phyloP scores from a whole-genome alignment of 2,329 filamentous ascomycete species.

The Pyrenochaeta sp. region DNA sequence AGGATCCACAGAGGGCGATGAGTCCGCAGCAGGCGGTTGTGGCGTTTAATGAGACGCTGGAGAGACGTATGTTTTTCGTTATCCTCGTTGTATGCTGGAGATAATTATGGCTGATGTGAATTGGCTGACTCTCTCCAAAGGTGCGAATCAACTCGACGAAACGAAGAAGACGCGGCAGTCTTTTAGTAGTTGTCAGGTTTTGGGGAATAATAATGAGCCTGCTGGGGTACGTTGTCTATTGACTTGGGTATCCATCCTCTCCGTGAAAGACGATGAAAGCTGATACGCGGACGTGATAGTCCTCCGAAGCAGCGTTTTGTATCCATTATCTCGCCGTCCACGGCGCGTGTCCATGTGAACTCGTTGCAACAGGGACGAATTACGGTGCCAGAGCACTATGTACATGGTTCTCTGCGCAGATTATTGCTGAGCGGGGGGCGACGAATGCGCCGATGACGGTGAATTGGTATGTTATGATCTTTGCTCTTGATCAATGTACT shows the following conservation, averaged over 20 bases:
- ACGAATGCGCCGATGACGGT: slow-evolving; percentile 1
- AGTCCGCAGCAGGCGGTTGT: slow-evolving; percentile 5
- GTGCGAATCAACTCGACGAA: background rate
- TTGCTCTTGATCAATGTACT: no score
- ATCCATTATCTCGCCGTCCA: slow-evolving; percentile 3
- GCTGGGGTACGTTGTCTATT: background rate
- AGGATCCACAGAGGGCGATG: slow-evolving; percentile 3
- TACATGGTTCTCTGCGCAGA: background rate
- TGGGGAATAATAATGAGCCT: background rate
- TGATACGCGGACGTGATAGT: background rate
- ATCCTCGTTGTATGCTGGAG: background rate
- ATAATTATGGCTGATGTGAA: background rate
- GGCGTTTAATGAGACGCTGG: background rate
- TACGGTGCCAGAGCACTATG: background rate
- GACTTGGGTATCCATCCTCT: background rate
- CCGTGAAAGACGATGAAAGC: background rate
- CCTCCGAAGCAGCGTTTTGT: slow-evolving; percentile 1
- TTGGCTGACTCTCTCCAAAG: no score
- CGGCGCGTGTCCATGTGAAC: background rate
- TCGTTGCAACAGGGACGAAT: background rate
- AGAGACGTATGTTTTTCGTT: background rate
- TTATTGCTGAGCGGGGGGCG: slow-evolving; percentile 3
- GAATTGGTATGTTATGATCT: no score
- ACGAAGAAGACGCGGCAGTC: slow-evolving; percentile 1
- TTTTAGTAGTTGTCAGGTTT: background rate